Evolutionary conservation across 257 asterid species (phyloP).

Genomic region (Forsythia viridissima): DNA sequence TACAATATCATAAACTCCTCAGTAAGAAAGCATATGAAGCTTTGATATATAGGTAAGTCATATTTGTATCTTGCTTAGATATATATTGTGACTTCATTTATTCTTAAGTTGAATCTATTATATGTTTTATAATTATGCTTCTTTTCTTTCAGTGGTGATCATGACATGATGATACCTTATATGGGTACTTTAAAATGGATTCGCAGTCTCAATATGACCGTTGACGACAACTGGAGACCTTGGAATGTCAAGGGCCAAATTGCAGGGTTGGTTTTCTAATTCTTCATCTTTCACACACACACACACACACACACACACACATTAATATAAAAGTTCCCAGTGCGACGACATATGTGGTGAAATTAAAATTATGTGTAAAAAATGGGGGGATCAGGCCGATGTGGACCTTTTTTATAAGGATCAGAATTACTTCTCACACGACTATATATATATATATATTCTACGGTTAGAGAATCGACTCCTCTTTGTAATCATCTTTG

Average conservation of each 20-base stretch:
- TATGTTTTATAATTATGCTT: not conserved
- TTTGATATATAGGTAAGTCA: conserved; percentile 26
- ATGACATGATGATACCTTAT: conserved; percentile 20
- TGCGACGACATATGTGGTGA: too few species aligned
- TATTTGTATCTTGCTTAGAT: not conserved
- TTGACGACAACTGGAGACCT: conserved; percentile 28
- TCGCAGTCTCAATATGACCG: conserved; percentile 15
- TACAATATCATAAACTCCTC: conserved; percentile 25
- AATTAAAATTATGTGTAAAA: too few species aligned
- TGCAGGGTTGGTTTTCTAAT: conserved; percentile 39
- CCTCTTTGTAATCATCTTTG: too few species aligned
- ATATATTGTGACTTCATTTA: not conserved
- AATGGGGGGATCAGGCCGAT: too few species aligned
- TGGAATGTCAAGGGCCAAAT: conserved; percentile 44
- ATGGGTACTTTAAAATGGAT: conserved; percentile 29
- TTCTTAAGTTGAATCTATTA: not conserved
- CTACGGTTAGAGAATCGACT: too few species aligned
- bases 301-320: too few species aligned
- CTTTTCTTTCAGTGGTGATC: conserved; percentile 24
- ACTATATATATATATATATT: too few species aligned
- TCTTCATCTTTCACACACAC: not conserved
- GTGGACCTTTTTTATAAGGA: too few species aligned
- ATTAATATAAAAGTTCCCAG: too few species aligned
- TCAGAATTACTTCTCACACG: too few species aligned
- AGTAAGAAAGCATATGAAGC: conserved; percentile 11